Percentiles rank a stretch among this genome's conserved stretches.
phyloP scores from a whole-genome alignment of 2,329 filamentous ascomycete species.

The Fusarium oligoseptatum region DNA sequence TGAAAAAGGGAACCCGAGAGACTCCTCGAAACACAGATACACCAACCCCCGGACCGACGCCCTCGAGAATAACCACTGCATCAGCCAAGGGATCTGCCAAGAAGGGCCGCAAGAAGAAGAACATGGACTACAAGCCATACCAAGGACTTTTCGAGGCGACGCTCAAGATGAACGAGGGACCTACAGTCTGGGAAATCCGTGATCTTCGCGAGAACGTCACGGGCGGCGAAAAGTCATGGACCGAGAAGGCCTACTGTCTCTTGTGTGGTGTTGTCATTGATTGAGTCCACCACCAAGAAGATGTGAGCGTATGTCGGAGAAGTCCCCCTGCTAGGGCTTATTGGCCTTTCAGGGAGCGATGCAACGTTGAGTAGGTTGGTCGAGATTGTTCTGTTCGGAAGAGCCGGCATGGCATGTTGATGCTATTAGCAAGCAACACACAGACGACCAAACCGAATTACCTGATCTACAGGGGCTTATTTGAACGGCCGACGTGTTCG shows the following conservation, averaged over 20 bases:
- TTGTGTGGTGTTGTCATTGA: constrained; percentile 63
- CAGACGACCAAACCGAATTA: constrained; percentile 4
- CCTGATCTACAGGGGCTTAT: constrained; percentile 9
- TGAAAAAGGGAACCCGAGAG: constrained; percentile 52
- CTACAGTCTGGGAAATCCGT: constrained; percentile 64
- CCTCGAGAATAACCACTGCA: constrained; percentile 41
- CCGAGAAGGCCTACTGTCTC: constrained; percentile 63
- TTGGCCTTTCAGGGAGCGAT: constrained; percentile 16
- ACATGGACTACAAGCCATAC: constrained; percentile 60
- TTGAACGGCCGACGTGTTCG: constrained; percentile 19
- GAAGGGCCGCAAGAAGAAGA: constrained; percentile 57
- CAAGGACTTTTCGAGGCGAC: constrained; percentile 65
- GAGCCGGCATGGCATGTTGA: constrained; percentile 7
- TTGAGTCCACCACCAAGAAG: constrained; percentile 42
- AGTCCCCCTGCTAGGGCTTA: constrained; percentile 26
- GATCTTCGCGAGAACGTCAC: constrained; percentile 63
- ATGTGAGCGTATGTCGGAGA: constrained; percentile 2
- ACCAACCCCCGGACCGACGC: constrained; percentile 49
- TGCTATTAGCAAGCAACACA: constrained; percentile 4
- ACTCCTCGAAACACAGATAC: constrained; percentile 50
- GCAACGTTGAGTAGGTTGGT: constrained; percentile 6
- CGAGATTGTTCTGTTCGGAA: constrained; percentile 3
- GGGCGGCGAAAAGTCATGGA: constrained; percentile 67
- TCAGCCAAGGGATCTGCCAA: constrained; percentile 47
- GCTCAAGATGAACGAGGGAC: constrained; percentile 61